A percentile compares a stretch with the other conserved stretches of the same genome.
Evolutionary conservation across 176 grass and related monocot genomes (phyloP).

Genomic region (Calamus simplicifolius): DNA sequence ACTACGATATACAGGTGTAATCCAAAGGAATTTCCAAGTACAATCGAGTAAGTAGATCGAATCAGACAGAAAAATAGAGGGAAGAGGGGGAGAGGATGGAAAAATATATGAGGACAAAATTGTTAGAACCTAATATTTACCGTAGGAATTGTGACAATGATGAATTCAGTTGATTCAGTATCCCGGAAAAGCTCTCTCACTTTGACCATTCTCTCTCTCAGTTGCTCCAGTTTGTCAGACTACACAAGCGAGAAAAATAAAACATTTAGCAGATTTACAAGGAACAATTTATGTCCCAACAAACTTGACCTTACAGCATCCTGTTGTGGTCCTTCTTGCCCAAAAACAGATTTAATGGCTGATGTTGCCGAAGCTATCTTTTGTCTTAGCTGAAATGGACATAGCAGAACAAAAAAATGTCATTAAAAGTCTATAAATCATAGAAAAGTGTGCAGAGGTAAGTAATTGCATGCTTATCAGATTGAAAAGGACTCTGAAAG

Average conservation of each 20-base stretch:
- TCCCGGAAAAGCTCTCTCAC: slow-evolving; percentile 89
- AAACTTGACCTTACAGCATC: slow-evolving; percentile 58
- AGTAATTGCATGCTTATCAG: no score
- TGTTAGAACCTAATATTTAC: slow-evolving; percentile 20
- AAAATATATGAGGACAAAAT: no score
- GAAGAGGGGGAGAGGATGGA: no score
- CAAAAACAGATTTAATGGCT: slow-evolving; percentile 98
- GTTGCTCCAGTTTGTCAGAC: slow-evolving; percentile 81
- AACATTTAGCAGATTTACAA: neutral
- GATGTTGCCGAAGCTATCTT: slow-evolving; percentile 93
- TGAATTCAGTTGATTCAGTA: slow-evolving; percentile 80
- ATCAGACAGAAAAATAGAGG: no score
- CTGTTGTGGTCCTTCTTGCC: slow-evolving; percentile 67
- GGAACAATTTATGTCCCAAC: slow-evolving; percentile 12
- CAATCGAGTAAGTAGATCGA: no score
- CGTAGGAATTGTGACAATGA: slow-evolving; percentile 95
- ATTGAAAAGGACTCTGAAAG: no score
- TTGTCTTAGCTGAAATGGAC: slow-evolving; percentile 49
- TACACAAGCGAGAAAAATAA: slow-evolving; percentile 13
- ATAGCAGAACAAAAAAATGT: neutral
- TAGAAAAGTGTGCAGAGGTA: no score
- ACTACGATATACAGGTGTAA: no score
- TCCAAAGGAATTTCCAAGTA: no score
- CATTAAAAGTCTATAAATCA: no score
- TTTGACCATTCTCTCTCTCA: slow-evolving; percentile 90